phyloP scores from a whole-genome alignment of 192 early-diverging fungal genomes.

The Gaertneriomyces semiglobifer region DNA sequence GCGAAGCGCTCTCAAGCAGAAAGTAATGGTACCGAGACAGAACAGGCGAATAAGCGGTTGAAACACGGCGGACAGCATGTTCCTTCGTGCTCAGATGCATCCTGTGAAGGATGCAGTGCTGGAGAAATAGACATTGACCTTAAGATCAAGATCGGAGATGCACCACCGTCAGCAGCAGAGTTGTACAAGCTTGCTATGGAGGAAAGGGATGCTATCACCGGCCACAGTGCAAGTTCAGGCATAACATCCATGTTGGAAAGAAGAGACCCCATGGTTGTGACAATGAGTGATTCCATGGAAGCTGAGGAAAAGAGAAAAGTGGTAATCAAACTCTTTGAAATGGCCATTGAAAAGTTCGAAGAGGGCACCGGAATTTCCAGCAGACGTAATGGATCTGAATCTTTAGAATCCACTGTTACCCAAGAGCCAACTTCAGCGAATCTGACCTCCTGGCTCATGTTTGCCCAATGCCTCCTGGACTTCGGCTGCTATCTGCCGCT shows the following conservation, averaged over 20 bases:
- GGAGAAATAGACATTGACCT: constrained; percentile 25
- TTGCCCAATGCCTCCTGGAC: constrained; percentile 23
- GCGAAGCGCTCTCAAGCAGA: no score
- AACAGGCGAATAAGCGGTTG: no score
- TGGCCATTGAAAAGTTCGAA: constrained; percentile 22
- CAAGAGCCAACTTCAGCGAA: neutral
- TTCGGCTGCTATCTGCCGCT: constrained; percentile 19
- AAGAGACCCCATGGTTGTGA: neutral
- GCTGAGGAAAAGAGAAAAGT: constrained; percentile 5
- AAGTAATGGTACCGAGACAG: no score
- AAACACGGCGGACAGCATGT: neutral
- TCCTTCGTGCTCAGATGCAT: constrained; percentile 12
- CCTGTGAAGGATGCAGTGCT: constrained; percentile 15
- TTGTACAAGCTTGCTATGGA: constrained; percentile 27
- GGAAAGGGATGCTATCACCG: constrained; percentile 14
- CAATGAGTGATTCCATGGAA: neutral
- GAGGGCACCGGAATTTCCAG: constrained; percentile 7
- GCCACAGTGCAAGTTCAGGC: no score
- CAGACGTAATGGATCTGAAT: neutral
- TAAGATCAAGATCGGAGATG: neutral
- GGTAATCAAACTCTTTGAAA: constrained; percentile 24
- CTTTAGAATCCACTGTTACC: neutral
- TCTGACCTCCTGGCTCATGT: constrained; percentile 15
- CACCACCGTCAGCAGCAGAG: constrained; percentile 17
- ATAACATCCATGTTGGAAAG: neutral